A percentile compares a stretch with the other conserved stretches of the same genome.
These are phyloP conservation scores for Candida jianshihensis DNA, from an alignment of 805 yeast genomes.

Conservation along the genomic window DNA sequence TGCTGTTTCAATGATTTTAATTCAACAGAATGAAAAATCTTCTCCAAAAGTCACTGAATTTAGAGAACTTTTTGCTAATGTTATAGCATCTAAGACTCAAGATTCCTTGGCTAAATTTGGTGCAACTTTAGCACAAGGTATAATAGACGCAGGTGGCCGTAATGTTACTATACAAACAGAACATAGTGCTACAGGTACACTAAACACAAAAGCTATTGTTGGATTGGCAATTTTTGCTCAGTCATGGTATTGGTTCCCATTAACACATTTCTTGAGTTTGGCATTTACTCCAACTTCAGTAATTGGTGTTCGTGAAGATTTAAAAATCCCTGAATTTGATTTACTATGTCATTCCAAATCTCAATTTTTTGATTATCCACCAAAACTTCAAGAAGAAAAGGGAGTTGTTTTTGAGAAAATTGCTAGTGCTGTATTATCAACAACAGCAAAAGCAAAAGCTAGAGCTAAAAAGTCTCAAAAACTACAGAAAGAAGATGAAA, in stretches of 20 bases:
- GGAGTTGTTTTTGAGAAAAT: constrained; percentile 83
- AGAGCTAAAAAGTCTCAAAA: constrained; percentile 67
- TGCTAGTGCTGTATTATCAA: constrained; percentile 88
- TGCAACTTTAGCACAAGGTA: constrained; percentile 95
- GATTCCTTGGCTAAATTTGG: constrained; percentile 97
- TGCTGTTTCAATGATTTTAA: constrained; percentile 84
- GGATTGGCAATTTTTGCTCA: constrained; percentile 87
- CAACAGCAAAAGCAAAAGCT: constrained; percentile 90
- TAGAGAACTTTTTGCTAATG: constrained; percentile 65
- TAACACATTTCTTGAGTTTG: constrained; percentile 85
- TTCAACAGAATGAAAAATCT: constrained; percentile 79
- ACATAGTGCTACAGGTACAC: constrained; percentile 80
- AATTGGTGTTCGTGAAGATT: constrained; percentile 78
- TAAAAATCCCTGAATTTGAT: constrained; percentile 79
- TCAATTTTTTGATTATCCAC: constrained; percentile 82
- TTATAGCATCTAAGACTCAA: constrained; percentile 83
- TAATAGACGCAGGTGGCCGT: constrained; percentile 97
- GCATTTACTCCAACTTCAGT: constrained; percentile 91
- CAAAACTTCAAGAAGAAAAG: constrained; percentile 71
- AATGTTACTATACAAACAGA: constrained; percentile 92
- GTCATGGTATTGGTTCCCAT: constrained; percentile 98
- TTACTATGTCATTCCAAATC: constrained; percentile 77
- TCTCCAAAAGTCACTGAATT: constrained; percentile 74
- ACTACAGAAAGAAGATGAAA: constrained; percentile 45
- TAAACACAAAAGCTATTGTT: constrained; percentile 85